These are phyloP conservation scores for Venturiaceae sp. DNA, from an alignment of 2,329 filamentous ascomycete species.

Conservation along the genomic window DNA sequence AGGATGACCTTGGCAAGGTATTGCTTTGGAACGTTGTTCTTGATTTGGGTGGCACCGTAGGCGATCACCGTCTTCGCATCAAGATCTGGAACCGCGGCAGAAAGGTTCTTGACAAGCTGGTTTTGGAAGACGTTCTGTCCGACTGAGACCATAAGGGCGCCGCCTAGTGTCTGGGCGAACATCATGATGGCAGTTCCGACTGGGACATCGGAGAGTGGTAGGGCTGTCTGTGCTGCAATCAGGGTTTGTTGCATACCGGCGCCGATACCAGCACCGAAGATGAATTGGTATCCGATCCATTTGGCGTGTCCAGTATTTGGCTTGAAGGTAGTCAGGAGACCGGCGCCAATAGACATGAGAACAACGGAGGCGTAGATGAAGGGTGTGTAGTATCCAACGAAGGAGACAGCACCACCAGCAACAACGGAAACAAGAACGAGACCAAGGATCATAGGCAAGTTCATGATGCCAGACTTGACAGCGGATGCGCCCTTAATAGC, in stretches of 20 bases:
- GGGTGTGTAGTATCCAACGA: slow-evolving; percentile 39
- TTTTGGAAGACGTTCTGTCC: slow-evolving; percentile 42
- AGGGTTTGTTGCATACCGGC: slow-evolving; percentile 39
- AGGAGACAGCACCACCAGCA: slow-evolving; percentile 27
- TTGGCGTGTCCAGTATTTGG: slow-evolving; percentile 24
- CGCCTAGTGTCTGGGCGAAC: slow-evolving; percentile 37
- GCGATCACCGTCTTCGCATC: slow-evolving; percentile 31
- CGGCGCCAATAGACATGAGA: slow-evolving; percentile 35
- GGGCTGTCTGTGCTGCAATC: slow-evolving; percentile 34
- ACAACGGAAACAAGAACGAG: slow-evolving; percentile 33
- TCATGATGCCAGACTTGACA: slow-evolving; percentile 37
- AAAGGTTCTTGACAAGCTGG: slow-evolving; percentile 32
- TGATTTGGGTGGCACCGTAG: slow-evolving; percentile 50
- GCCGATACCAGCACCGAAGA: slow-evolving; percentile 32
- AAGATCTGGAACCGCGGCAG: slow-evolving; percentile 26
- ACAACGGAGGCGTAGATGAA: slow-evolving; percentile 34
- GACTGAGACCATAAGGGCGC: slow-evolving; percentile 38
- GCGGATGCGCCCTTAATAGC: slow-evolving; percentile 37
- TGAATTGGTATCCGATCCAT: slow-evolving; percentile 28
- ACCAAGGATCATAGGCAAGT: slow-evolving; percentile 35
- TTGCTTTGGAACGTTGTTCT: slow-evolving; percentile 38
- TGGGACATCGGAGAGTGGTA: slow-evolving; percentile 32
- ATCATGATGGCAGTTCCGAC: slow-evolving; percentile 38
- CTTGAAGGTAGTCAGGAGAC: slow-evolving; percentile 34
- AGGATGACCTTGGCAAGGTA: slow-evolving; percentile 44